Conservation (phyloP, 192 early-diverging fungal genomes). For the Podochytrium sp. region DNA sequence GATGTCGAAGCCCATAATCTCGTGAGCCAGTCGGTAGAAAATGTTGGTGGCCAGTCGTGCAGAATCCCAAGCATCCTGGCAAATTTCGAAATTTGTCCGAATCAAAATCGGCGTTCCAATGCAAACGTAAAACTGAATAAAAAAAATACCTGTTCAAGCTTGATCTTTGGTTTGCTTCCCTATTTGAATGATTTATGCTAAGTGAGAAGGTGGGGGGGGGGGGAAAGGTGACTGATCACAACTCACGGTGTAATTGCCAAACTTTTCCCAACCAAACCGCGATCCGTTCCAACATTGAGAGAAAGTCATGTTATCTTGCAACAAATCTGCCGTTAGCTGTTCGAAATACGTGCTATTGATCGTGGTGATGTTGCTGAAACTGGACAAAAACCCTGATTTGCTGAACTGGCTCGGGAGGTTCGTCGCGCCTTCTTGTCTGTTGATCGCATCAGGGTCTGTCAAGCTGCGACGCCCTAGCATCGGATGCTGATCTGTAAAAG, state of each 20-base stretch:
- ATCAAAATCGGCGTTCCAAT: too few relatives aligned
- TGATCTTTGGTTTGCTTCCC: not conserved
- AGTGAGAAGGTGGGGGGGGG: not conserved
- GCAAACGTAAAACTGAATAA: too few relatives aligned
- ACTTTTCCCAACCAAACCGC: slow-evolving; percentile 17
- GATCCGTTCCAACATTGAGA: slow-evolving; percentile 22
- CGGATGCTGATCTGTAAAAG: not conserved
- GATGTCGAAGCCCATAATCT: slow-evolving; percentile 23
- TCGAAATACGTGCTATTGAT: not conserved
- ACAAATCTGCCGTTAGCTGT: slow-evolving; percentile 1
- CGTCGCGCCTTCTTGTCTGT: too few relatives aligned
- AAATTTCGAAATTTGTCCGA: too few relatives aligned
- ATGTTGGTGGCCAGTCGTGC: slow-evolving; percentile 18
- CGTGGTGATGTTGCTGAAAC: too few relatives aligned
- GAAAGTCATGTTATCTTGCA: slow-evolving; percentile 15
- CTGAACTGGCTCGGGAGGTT: too few relatives aligned
- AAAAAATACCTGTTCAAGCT: slow-evolving; percentile 26
- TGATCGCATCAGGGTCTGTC: too few relatives aligned
- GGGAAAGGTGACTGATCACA: not conserved
- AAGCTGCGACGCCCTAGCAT: not conserved
- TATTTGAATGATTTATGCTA: not conserved
- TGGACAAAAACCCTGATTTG: too few relatives aligned
- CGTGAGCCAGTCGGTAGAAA: slow-evolving; percentile 20
- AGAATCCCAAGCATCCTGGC: slow-evolving; percentile 27
- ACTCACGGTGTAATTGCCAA: not conserved